Evolutionary conservation across 768 basidiomycete species (phyloP).

Genomic region (Leucocoprinus leucothites): DNA sequence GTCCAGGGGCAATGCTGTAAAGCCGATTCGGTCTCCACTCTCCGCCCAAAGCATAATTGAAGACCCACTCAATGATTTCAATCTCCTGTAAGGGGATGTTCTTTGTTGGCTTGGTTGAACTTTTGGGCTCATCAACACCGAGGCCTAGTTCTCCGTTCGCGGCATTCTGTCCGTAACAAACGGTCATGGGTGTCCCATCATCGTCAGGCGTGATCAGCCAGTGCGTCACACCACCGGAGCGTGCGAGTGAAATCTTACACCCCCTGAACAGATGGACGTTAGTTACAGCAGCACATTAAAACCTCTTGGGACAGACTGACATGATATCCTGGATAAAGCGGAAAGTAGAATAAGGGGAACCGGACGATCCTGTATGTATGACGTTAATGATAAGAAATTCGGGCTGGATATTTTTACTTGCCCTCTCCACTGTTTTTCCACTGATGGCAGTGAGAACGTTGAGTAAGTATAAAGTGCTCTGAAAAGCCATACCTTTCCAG

Average conservation of each 20-base stretch:
- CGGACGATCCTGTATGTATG: constrained; percentile 64
- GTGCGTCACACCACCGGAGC: constrained; percentile 87
- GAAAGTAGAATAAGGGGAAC: constrained; percentile 86
- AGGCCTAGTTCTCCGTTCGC: constrained; percentile 85
- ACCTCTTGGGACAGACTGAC: constrained; percentile 35
- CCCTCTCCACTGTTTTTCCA: constrained; percentile 98
- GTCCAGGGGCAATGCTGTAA: constrained; percentile 75
- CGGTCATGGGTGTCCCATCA: constrained; percentile 74
- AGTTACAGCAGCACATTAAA: background rate
- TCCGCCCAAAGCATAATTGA: background rate
- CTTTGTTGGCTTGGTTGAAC: constrained; percentile 77
- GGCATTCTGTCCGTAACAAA: constrained; percentile 86
- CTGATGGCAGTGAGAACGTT: constrained; percentile 29
- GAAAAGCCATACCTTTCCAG: constrained; percentile 55
- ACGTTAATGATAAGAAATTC: background rate
- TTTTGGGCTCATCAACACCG: constrained; percentile 79
- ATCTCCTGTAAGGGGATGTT: constrained; percentile 73
- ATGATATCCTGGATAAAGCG: constrained; percentile 84
- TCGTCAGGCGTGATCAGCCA: constrained; percentile 78
- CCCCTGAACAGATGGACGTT: constrained; percentile 42
- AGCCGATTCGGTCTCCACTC: background rate
- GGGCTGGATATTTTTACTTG: constrained; percentile 36
- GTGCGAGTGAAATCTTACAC: constrained; percentile 68
- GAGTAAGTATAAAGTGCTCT: background rate
- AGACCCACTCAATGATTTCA: constrained; percentile 71